phyloP scores from a whole-genome alignment of 495 filamentous ascomycete genomes.

The Podospora anserina region DNA sequence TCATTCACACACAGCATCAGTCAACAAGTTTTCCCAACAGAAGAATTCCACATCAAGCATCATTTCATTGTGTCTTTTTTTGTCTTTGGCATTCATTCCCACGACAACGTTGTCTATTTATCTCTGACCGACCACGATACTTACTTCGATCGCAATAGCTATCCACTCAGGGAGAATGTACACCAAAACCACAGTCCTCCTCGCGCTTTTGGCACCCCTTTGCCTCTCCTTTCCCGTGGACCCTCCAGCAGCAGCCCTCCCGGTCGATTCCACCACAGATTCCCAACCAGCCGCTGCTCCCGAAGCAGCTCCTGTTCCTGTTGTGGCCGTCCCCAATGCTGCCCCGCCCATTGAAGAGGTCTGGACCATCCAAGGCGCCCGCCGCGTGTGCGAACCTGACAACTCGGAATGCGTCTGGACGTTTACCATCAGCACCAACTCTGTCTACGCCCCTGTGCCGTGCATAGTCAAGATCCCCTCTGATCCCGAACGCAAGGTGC shows the following conservation, averaged over 20 bases:
- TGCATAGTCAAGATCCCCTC: constrained; percentile 4
- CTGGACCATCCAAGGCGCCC: constrained; percentile 1
- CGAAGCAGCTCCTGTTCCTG: background rate
- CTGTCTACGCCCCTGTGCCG: constrained; percentile 1
- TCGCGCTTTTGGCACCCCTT: background rate
- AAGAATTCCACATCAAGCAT: background rate
- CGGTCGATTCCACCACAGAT: background rate
- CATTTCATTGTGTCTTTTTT: background rate
- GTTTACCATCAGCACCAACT: constrained; percentile 3
- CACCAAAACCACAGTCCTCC: background rate
- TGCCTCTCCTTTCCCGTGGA: background rate
- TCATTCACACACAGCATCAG: background rate
- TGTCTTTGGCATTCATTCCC: background rate
- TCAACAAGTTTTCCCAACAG: background rate
- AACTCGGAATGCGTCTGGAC: constrained; percentile 8
- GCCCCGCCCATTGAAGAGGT: background rate
- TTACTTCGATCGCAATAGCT: background rate
- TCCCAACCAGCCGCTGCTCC: background rate
- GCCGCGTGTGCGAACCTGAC: background rate
- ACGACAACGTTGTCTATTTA: background rate
- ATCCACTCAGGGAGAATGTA: background rate
- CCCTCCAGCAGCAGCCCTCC: background rate
- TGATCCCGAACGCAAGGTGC: background rate
- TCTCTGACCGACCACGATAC: too few relatives aligned
- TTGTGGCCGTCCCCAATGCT: background rate